Base-by-base conservation (phyloP, 1,284 basidiomycete species). In the Cryptococcus sp. region DNA sequence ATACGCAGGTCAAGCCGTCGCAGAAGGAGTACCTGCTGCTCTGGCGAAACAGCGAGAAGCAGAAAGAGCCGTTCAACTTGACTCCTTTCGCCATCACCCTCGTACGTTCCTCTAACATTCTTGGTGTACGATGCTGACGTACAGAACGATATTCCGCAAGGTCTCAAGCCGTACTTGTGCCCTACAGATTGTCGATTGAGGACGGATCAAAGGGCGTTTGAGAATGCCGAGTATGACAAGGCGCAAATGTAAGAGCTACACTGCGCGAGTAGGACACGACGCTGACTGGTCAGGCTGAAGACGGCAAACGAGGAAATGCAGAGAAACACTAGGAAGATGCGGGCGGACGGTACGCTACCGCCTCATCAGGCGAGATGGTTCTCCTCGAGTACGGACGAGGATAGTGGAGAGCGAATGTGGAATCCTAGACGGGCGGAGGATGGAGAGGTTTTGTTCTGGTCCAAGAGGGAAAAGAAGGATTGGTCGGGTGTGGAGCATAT, bases 191-290 rank as follows among this genome's bases (percentile, higher is more conserved):
- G 93, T 67, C 82, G 94, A 1, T 73, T 97, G 39, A 82, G 94
- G 0, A 93, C 92, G 0, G 94, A 98, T 68, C 89, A 97, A 70
- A 79, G 89, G 24, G 91, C 92, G n/a, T 95, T 95, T 62, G 92
- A 97, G 77, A 74, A 82, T 57, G 92, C 91, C n/a, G 78, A 81
- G 65, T 97, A 92, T 64, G 92, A 97, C 59, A 76, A 81, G 31
- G 94, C 94, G 40, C 95, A 97, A 69, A 80, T 79, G 47, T 64
- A 39, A 51, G 59, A 56, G 4, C n/a, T n/a, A n/a, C n/a, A n/a
- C n/a, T n/a, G n/a, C n/a, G n/a, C n/a, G n/a, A n/a, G n/a, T n/a
- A n/a, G n/a, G n/a, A n/a, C n/a, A n/a, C n/a, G n/a, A n/a, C n/a
- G 4, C 25, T 35, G 18, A 34, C 31, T 39, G 16, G 22, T 21